Percentiles rank a stretch among this genome's conserved stretches.
Conservation (phyloP, 495 filamentous ascomycete genomes). For the Patellaria atrata region DNA sequence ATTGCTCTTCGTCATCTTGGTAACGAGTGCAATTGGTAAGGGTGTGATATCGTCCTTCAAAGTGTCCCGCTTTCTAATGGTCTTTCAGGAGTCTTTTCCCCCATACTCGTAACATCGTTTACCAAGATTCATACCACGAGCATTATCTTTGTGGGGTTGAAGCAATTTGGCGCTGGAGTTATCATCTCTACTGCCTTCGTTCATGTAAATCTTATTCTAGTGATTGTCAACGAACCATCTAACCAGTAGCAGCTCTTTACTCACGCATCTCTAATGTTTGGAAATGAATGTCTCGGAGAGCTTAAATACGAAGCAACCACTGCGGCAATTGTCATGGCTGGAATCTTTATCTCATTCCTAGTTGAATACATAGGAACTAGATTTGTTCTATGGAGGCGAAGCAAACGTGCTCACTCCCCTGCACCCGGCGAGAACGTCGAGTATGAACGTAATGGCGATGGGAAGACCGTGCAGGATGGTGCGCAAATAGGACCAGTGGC, state of each 20-base stretch:
- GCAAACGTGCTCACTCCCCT: conserved; percentile 2
- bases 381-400: conserved; percentile 26
- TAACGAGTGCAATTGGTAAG: conserved; percentile 29
- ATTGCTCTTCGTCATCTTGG: conserved; percentile 44
- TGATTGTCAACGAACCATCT: background rate
- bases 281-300: conserved; percentile 45
- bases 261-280: conserved; percentile 48
- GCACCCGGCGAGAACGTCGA: conserved; percentile 2
- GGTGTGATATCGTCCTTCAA: background rate
- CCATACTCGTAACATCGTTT: conserved; percentile 28
- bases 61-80: background rate
- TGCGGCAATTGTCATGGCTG: conserved; percentile 49
- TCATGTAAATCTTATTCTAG: conserved; percentile 34
- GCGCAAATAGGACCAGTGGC: no score
- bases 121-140: conserved; percentile 19
- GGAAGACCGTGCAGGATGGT: background rate
- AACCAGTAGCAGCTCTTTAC: conserved; percentile 39
- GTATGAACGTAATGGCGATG: conserved; percentile 5
- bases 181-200: conserved; percentile 59
- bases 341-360: conserved; percentile 46
- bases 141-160: conserved; percentile 38
- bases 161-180: conserved; percentile 63
- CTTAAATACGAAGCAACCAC: conserved; percentile 46
- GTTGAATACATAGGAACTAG: conserved; percentile 45
- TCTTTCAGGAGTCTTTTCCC: conserved; percentile 28